phyloP scores from a whole-genome alignment of 805 yeast species.

The Yamadazyma nakazawae region DNA sequence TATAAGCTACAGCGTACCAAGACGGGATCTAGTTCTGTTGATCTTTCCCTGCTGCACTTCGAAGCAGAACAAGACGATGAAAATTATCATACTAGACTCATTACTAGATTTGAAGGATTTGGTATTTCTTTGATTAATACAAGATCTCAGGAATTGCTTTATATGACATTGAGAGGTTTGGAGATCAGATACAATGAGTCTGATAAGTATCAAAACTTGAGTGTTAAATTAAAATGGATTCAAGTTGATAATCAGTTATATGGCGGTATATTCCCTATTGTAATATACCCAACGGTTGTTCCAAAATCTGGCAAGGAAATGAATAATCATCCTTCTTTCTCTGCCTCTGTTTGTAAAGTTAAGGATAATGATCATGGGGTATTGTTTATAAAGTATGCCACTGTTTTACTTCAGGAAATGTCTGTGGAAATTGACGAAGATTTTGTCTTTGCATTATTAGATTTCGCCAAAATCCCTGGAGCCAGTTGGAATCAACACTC shows the following conservation, averaged over 20 bases:
- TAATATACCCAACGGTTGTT: conserved; percentile 84
- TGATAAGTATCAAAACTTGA: conserved; percentile 74
- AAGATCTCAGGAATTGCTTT: conserved; percentile 72
- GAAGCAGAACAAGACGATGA: conserved; percentile 55
- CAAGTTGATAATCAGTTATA: conserved; percentile 90
- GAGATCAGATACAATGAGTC: conserved; percentile 81
- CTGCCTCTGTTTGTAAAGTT: conserved; percentile 78
- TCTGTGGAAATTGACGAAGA: conserved; percentile 93
- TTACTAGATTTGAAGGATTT: conserved; percentile 73
- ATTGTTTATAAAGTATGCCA: conserved; percentile 84
- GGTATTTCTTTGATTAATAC: conserved; percentile 83
- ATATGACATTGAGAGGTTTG: conserved; percentile 76
- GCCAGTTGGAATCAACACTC: conserved; percentile 62
- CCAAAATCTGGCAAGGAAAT: conserved; percentile 82
- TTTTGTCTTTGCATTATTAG: conserved; percentile 75
- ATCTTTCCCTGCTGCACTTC: conserved; percentile 44
- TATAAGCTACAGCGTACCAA: conserved; percentile 50
- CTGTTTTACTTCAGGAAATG: conserved; percentile 83
- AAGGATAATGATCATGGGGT: conserved; percentile 92
- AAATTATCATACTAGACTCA: conserved; percentile 48
- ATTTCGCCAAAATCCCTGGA: conserved; percentile 77
- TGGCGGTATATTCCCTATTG: conserved; percentile 84
- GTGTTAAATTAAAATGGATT: conserved; percentile 86
- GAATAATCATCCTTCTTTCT: conserved; percentile 85
- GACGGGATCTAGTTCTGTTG: conserved; percentile 27